Evolutionary conservation across 345 rosid genomes (phyloP).

Genomic region (Angophora floribunda): DNA sequence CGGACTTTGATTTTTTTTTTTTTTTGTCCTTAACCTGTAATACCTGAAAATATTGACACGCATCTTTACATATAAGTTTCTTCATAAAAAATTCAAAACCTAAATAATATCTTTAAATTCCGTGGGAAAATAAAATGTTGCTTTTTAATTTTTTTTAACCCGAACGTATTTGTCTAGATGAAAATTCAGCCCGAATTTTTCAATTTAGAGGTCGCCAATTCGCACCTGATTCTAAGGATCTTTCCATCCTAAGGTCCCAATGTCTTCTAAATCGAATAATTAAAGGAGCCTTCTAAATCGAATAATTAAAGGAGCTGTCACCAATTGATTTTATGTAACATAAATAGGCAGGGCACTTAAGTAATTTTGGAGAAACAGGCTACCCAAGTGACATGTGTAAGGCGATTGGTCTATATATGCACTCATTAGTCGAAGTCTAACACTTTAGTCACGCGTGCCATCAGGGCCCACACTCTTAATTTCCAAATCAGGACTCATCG

Average conservation of each 20-base stretch:
- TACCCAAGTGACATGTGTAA: neutral
- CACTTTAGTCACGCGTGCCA: rapidly evolving
- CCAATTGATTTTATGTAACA: neutral
- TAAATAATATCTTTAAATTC: neutral
- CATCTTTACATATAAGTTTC: neutral
- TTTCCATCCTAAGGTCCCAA: neutral
- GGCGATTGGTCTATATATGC: neutral
- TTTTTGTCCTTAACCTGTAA: neutral
- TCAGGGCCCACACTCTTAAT: neutral
- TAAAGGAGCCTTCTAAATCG: neutral
- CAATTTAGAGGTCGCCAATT: neutral
- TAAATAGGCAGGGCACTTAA: neutral
- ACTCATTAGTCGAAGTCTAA: neutral
- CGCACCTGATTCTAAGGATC: neutral
- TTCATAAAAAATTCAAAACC: neutral
- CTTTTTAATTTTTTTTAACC: neutral
- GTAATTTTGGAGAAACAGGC: neutral
- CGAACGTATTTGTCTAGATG: neutral
- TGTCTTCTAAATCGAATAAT: neutral
- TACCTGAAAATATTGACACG: too few relatives aligned
- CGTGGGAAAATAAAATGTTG: neutral
- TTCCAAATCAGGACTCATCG: neutral
- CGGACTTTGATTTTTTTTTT: neutral
- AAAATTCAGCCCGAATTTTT: neutral
- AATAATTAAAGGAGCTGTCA: neutral